These are phyloP conservation scores for Jatropha multifida DNA, from an alignment of 441 rosid species.

Conservation along the genomic window DNA sequence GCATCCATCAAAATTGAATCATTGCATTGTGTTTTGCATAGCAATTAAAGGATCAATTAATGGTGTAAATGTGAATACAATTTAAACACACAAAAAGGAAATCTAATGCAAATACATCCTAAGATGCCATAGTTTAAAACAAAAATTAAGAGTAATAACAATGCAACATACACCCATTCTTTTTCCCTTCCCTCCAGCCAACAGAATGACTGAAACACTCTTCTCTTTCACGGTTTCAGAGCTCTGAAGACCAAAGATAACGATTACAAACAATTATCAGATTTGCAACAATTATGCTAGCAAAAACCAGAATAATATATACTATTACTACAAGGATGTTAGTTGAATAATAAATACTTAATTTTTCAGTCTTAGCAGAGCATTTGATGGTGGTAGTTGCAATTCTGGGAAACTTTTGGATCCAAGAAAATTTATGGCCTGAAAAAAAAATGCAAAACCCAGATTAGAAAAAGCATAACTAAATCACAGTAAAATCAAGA, in stretches of 20 bases:
- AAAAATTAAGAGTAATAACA: neutral
- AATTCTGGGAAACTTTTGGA: conserved; percentile 11
- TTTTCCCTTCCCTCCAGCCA: conserved; percentile 96
- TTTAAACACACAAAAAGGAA: neutral
- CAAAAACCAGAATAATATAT: neutral
- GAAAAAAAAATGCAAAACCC: conserved; percentile 15
- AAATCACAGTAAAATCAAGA: neutral
- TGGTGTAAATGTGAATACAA: neutral
- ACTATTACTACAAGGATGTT: neutral
- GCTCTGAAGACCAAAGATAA: conserved; percentile 32
- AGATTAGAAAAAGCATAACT: neutral
- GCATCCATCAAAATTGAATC: neutral
- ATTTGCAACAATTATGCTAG: neutral
- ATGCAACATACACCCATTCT: conserved; percentile 78
- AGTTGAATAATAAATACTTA: neutral
- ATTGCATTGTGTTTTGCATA: neutral
- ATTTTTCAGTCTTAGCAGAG: conserved; percentile 19
- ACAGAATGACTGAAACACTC: conserved; percentile 81
- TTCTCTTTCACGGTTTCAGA: conserved; percentile 49
- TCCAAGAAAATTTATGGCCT: conserved; percentile 15
- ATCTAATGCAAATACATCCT: neutral
- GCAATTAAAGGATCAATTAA: neutral
- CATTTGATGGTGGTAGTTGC: conserved; percentile 14
- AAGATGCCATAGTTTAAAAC: neutral
- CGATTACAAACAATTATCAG: neutral